These are phyloP conservation scores for Neofusicoccum parvum DNA, from an alignment of 2,329 filamentous ascomycete species.

Conservation along the genomic window DNA sequence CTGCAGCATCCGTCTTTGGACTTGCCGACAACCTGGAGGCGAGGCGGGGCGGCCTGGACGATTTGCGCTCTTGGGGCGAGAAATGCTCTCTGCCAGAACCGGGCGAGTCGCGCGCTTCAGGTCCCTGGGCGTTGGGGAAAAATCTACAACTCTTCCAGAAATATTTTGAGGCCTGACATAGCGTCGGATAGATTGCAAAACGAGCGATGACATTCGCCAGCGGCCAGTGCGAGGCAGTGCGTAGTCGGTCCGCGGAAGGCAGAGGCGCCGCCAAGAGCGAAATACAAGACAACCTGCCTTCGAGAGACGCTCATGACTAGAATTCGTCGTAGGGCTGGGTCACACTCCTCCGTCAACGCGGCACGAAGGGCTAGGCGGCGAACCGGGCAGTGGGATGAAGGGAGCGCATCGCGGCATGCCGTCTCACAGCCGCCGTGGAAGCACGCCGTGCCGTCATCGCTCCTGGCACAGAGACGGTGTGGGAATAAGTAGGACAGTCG, in stretches of 20 bases:
- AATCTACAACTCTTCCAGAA: background rate
- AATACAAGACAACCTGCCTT: background rate
- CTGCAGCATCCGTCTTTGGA: too few relatives aligned
- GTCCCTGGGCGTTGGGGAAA: background rate
- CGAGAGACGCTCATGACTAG: background rate
- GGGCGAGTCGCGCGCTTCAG: background rate
- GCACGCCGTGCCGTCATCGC: background rate
- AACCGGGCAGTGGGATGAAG: background rate
- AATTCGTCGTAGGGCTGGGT: background rate
- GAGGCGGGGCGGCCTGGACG: background rate
- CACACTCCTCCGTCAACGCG: background rate
- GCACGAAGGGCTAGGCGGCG: background rate
- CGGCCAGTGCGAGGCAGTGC: background rate
- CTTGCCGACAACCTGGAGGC: background rate
- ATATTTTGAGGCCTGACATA: background rate
- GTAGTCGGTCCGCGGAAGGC: background rate
- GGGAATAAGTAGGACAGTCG: background rate
- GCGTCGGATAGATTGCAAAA: background rate
- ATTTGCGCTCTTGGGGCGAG: background rate
- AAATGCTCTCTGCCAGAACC: background rate
- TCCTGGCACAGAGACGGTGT: background rate
- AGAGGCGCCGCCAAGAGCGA: background rate
- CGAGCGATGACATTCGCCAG: background rate
- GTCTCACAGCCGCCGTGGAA: background rate
- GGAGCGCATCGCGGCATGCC: background rate